Percentiles rank a stretch among this genome's conserved stretches.
phyloP scores from a whole-genome alignment of 1,284 basidiomycete genomes.

The Ustilago shanxiensis region DNA sequence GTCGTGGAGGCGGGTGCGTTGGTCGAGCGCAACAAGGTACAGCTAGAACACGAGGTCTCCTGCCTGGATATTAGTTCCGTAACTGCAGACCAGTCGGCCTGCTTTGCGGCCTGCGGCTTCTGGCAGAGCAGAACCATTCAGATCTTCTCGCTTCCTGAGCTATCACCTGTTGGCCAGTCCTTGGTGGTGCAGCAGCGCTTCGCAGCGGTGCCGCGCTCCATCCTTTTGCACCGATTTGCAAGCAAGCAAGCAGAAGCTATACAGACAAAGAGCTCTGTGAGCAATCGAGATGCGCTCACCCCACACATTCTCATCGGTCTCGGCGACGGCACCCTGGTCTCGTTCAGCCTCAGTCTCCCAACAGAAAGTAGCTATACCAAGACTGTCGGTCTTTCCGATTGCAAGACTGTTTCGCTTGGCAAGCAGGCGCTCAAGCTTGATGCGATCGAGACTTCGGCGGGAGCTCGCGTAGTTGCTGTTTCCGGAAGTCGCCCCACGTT shows the following conservation, averaged over 20 bases:
- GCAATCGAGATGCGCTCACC: slow-evolving; percentile 26
- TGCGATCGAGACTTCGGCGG: slow-evolving; percentile 46
- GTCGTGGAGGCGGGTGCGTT: slow-evolving; percentile 72
- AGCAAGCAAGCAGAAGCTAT: slow-evolving; percentile 14
- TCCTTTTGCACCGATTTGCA: slow-evolving; percentile 80
- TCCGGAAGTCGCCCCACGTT: slow-evolving; percentile 66
- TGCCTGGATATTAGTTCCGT: slow-evolving; percentile 68
- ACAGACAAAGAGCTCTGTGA: slow-evolving; percentile 12
- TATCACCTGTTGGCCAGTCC: slow-evolving; percentile 69
- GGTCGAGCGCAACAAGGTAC: slow-evolving; percentile 3
- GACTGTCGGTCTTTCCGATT: slow-evolving; percentile 70
- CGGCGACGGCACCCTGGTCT: slow-evolving; percentile 82
- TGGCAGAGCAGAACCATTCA: slow-evolving; percentile 81
- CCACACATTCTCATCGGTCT: slow-evolving; percentile 81
- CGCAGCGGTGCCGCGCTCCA: slow-evolving; percentile 76
- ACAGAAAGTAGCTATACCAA: slow-evolving; percentile 35
- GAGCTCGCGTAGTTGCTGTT: slow-evolving; percentile 60
- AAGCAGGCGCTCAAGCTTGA: slow-evolving; percentile 77
- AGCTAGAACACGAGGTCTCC: slow-evolving; percentile 64
- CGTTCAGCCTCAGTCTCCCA: slow-evolving; percentile 72
- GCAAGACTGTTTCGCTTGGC: slow-evolving; percentile 79
- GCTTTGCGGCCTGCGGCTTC: slow-evolving; percentile 77
- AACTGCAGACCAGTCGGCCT: slow-evolving; percentile 26
- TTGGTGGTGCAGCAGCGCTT: slow-evolving; percentile 27
- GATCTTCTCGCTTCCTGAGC: slow-evolving; percentile 74